Conservation (phyloP, 1,284 basidiomycete species). For the Earliella scabrosa region DNA sequence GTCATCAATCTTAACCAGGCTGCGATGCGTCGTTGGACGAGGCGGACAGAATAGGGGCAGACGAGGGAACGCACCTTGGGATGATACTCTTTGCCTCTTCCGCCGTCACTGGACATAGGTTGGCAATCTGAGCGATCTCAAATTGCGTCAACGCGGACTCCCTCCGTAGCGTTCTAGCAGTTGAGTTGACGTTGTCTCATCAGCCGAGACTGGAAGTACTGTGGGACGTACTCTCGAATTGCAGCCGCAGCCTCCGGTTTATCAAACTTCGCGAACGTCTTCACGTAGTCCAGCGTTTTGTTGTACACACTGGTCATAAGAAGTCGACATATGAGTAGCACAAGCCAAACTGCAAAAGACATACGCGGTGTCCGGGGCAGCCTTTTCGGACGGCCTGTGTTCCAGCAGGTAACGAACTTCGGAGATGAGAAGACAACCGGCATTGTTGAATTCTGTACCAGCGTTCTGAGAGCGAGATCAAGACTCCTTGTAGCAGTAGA, state of each 20-base stretch:
- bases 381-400: constrained; percentile 71
- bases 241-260: constrained; percentile 86
- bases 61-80: constrained; percentile 67
- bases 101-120: constrained; percentile 84
- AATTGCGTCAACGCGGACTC: constrained; percentile 85
- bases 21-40: constrained; percentile 33
- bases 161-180: constrained; percentile 66
- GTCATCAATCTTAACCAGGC: constrained; percentile 87
- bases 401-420: constrained; percentile 91
- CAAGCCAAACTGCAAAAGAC: too few species aligned
- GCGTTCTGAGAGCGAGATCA: neutral
- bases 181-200: neutral
- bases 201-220: too few species aligned
- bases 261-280: constrained; percentile 89
- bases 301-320: constrained; percentile 74
- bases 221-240: constrained; percentile 78
- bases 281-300: constrained; percentile 91
- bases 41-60: neutral
- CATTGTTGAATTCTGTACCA: constrained; percentile 83
- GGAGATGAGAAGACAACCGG: constrained; percentile 88
- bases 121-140: constrained; percentile 92
- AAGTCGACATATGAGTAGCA: too few species aligned
- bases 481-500: neutral
- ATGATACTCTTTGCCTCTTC: constrained; percentile 93
- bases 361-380: constrained; percentile 82